Evolutionary conservation across 495 filamentous ascomycete genomes (phyloP).

Genomic region (Aspergillus sparsus): DNA sequence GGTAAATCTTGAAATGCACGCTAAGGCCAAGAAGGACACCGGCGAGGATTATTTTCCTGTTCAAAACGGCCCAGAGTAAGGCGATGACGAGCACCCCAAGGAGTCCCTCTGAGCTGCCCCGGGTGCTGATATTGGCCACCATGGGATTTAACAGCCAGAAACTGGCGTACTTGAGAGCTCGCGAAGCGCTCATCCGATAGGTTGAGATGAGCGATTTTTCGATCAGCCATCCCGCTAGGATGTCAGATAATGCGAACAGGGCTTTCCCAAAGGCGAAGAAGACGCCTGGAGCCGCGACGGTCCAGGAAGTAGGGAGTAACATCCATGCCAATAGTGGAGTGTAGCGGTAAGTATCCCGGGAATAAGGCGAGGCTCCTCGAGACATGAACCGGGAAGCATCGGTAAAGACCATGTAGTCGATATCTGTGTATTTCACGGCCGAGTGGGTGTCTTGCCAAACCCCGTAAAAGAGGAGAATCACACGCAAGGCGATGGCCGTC

Average conservation of each 20-base stretch:
- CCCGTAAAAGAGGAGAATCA: slow-evolving; percentile 77
- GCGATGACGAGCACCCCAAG: slow-evolving; percentile 79
- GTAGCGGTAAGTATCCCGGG: slow-evolving; percentile 92
- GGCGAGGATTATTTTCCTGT: slow-evolving; percentile 59
- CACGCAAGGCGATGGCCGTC: slow-evolving; percentile 66
- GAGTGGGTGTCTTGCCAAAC: slow-evolving; percentile 88
- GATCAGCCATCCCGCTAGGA: slow-evolving; percentile 87
- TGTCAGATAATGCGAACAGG: slow-evolving; percentile 79
- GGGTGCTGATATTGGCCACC: slow-evolving; percentile 93
- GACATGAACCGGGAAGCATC: slow-evolving; percentile 81
- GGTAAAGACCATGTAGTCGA: slow-evolving; percentile 99
- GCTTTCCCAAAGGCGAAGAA: slow-evolving; percentile 80
- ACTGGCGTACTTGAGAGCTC: slow-evolving; percentile 70
- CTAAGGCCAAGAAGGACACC: slow-evolving; percentile 77
- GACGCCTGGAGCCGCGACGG: slow-evolving; percentile 24
- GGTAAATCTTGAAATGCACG: slow-evolving; percentile 98
- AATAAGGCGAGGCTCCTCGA: slow-evolving; percentile 70
- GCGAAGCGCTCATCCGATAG: slow-evolving; percentile 47
- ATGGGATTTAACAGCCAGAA: slow-evolving; percentile 97
- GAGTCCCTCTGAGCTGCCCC: slow-evolving; percentile 90
- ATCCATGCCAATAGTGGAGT: slow-evolving; percentile 92
- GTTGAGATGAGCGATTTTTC: slow-evolving; percentile 54
- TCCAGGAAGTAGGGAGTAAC: slow-evolving; percentile 74
- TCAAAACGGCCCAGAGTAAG: slow-evolving; percentile 76
- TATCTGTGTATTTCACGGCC: slow-evolving; percentile 94